These are phyloP conservation scores for Globisporangium alternatum DNA, from an alignment of 352 stramenopile species.

Conservation along the genomic window DNA sequence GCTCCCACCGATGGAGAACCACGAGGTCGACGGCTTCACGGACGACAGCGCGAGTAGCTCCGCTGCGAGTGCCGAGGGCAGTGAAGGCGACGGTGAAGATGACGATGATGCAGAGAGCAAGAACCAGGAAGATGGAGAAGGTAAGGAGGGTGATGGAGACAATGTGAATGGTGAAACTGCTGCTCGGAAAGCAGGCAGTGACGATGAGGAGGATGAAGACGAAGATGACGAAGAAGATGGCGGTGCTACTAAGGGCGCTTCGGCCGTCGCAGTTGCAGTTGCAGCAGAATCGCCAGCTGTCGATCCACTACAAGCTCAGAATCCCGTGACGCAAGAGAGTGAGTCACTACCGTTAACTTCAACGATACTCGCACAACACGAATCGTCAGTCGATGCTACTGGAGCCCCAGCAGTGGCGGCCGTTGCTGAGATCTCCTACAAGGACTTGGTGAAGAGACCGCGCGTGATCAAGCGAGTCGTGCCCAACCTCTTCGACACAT, in stretches of 20 bases:
- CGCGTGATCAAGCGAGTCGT: conserved; percentile 48
- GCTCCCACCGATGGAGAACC: conserved; percentile 41
- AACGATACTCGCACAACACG: conserved; percentile 23
- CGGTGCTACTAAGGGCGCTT: neutral
- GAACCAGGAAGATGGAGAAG: conserved; percentile 16
- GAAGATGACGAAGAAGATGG: conserved; percentile 21
- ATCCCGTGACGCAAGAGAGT: neutral
- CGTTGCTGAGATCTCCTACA: conserved; percentile 20
- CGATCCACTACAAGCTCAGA: neutral
- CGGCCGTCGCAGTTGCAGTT: neutral
- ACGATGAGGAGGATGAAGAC: conserved; percentile 2
- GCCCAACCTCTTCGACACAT: conserved; percentile 42
- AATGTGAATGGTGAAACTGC: conserved; percentile 14
- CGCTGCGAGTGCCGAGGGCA: conserved; percentile 50
- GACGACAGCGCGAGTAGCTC: conserved; percentile 75
- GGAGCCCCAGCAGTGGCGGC: neutral
- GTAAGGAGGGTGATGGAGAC: conserved; percentile 4
- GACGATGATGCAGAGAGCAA: conserved; percentile 22
- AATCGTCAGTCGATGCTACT: neutral
- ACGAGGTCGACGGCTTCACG: conserved; percentile 78
- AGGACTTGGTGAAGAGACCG: conserved; percentile 37
- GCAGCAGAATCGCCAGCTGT: neutral
- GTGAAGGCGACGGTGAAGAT: conserved; percentile 7
- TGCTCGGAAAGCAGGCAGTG: conserved; percentile 3
- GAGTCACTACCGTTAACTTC: neutral